Evolutionary conservation across 352 stramenopile genomes (phyloP).

Genomic region (Phytophthora boehmeriae): DNA sequence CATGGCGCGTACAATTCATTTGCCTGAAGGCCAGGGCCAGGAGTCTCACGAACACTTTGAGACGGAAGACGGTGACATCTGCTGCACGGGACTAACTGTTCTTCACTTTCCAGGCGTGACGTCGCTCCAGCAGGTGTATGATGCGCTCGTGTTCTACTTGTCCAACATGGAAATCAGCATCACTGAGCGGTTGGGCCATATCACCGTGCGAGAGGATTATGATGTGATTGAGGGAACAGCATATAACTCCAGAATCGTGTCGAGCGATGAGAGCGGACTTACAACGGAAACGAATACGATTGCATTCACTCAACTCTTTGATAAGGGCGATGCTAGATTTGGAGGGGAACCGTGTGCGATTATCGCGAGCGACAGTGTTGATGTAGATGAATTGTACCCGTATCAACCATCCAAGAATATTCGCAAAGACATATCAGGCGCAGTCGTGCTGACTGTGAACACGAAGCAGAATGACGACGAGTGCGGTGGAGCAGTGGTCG

Average conservation of each 20-base stretch:
- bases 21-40: conserved; percentile 11
- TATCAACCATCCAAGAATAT: conserved; percentile 21
- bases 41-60: conserved; percentile 29
- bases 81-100: conserved; percentile 20
- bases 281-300: conserved; percentile 31
- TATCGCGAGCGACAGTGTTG: conserved; percentile 33
- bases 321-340: conserved; percentile 6
- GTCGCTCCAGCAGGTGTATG: conserved; percentile 41
- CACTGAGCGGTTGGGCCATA: conserved; percentile 36
- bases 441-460: conserved; percentile 30
- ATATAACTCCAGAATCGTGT: conserved; percentile 35
- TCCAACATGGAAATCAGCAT: conserved; percentile 56
- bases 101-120: conserved; percentile 32
- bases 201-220: conserved; percentile 41
- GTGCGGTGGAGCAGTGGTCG: conserved; percentile 7
- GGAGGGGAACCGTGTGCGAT: conserved; percentile 28
- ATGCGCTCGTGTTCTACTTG: conserved; percentile 42
- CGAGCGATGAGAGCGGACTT: conserved; percentile 14
- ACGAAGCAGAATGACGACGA: conserved; percentile 6
- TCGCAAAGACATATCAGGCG: conserved; percentile 40
- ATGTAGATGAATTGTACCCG: conserved; percentile 39
- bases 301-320: conserved; percentile 29
- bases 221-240: conserved; percentile 23
- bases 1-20: conserved; percentile 12
- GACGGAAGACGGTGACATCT: conserved; percentile 33